Conservation (phyloP, 2,329 filamentous ascomycete species). For the Aureobasidium sp. region DNA sequence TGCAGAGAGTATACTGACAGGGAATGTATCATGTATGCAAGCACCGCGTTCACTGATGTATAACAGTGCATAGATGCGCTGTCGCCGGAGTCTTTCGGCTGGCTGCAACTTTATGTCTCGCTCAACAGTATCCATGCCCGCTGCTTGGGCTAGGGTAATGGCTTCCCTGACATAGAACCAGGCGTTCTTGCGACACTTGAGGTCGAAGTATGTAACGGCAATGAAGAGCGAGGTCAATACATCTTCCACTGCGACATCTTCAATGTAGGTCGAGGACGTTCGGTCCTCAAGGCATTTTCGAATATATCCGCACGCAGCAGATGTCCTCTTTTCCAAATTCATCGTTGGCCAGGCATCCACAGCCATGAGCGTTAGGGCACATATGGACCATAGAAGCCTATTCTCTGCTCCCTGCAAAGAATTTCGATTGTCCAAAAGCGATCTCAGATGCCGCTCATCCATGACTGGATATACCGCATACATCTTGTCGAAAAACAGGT, state of each 20-base stretch:
- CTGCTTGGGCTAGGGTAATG: constrained; percentile 16
- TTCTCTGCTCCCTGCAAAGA: not conserved
- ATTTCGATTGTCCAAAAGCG: not conserved
- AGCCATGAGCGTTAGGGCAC: constrained; percentile 15
- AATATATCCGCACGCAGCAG: not conserved
- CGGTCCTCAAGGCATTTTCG: constrained; percentile 16
- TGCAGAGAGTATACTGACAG: constrained; percentile 16
- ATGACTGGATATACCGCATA: constrained; percentile 18
- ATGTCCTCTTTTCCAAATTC: constrained; percentile 14
- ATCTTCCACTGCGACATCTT: constrained; percentile 14
- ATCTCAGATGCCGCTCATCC: not conserved
- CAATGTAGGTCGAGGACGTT: constrained; percentile 6
- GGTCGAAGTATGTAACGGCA: constrained; percentile 18
- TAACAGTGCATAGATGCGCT: constrained; percentile 18
- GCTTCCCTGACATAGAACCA: constrained; percentile 20
- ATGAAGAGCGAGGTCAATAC: constrained; percentile 18
- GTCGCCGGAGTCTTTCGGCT: constrained; percentile 8
- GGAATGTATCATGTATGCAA: constrained; percentile 17
- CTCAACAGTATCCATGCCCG: not conserved
- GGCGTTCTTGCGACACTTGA: constrained; percentile 18
- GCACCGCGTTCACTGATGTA: constrained; percentile 20
- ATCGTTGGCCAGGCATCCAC: constrained; percentile 18
- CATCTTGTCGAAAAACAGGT: constrained; percentile 18
- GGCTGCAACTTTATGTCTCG: not conserved
- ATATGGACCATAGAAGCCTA: constrained; percentile 18